Conservation (phyloP, 345 rosid species). For the Populus deltoides region DNA sequence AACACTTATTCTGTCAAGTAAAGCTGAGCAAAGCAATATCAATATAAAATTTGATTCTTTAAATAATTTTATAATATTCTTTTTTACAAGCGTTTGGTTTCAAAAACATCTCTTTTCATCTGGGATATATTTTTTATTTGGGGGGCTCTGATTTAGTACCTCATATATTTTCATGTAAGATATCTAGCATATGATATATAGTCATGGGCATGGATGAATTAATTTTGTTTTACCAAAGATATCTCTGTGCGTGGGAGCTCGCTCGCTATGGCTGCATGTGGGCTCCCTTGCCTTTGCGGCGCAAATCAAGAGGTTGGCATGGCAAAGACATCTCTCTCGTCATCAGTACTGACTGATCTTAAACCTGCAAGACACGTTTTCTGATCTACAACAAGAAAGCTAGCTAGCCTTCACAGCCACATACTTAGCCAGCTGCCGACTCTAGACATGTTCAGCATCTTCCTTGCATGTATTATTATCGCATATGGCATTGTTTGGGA, state of each 20-base stretch:
- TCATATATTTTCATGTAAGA: no score
- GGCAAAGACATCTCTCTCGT: background rate
- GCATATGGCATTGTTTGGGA: no score
- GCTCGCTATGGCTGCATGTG: background rate
- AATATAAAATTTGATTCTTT: no score
- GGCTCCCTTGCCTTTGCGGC: slow-evolving; percentile 31
- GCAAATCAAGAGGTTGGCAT: slow-evolving; percentile 1
- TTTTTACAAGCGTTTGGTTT: no score
- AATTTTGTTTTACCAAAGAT: background rate
- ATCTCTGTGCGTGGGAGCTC: background rate
- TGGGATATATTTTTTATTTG: no score
- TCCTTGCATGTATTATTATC: no score
- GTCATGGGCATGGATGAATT: slow-evolving; percentile 4
- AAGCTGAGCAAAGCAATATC: no score
- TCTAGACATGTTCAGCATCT: slow-evolving; percentile 4
- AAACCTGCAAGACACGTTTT: slow-evolving; percentile 27
- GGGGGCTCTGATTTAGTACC: no score
- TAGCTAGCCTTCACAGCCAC: background rate
- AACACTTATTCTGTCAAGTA: no score
- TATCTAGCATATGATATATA: slow-evolving; percentile 9
- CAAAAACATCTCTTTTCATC: no score
- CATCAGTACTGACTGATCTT: slow-evolving; percentile 1
- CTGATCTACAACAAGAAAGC: slow-evolving; percentile 21
- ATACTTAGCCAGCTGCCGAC: slow-evolving; percentile 23
- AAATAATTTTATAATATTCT: no score